phyloP scores from a whole-genome alignment of 2,329 filamentous ascomycete species.

The Xylariaceae sp. region DNA sequence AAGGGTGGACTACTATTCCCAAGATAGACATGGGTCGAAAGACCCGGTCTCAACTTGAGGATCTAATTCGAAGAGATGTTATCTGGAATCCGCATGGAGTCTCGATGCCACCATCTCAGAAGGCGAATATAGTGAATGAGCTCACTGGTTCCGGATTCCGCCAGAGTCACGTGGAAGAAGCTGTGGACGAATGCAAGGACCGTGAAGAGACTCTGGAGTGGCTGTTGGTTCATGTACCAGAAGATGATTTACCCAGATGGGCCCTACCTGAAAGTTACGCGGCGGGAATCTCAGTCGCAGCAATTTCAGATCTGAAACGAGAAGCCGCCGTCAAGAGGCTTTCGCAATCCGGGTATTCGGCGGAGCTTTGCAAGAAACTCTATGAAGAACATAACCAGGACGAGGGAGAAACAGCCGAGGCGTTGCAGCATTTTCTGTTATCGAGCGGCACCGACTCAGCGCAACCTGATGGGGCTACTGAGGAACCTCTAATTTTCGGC shows the following conservation, averaged over 20 bases:
- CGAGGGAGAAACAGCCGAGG: slow-evolving; percentile 72
- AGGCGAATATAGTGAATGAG: slow-evolving; percentile 63
- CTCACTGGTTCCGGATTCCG: slow-evolving; percentile 79
- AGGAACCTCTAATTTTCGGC: slow-evolving; percentile 45
- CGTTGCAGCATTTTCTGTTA: slow-evolving; percentile 68
- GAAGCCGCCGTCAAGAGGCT: slow-evolving; percentile 82
- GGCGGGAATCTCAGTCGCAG: slow-evolving; percentile 81
- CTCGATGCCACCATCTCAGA: slow-evolving; percentile 55
- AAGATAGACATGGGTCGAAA: slow-evolving; percentile 90
- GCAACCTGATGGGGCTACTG: slow-evolving; percentile 33
- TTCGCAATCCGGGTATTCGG: slow-evolving; percentile 75
- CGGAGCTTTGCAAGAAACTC: slow-evolving; percentile 75
- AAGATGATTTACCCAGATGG: slow-evolving; percentile 93
- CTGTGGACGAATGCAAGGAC: slow-evolving; percentile 81
- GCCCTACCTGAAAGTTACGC: slow-evolving; percentile 87
- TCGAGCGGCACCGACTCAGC: slow-evolving; percentile 39
- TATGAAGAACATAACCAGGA: slow-evolving; percentile 67
- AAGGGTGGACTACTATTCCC: slow-evolving; percentile 77
- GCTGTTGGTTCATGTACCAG: slow-evolving; percentile 93
- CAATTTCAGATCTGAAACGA: slow-evolving; percentile 67
- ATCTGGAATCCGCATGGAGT: slow-evolving; percentile 84
- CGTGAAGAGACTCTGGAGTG: slow-evolving; percentile 91
- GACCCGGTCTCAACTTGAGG: slow-evolving; percentile 74
- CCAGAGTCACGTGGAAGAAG: slow-evolving; percentile 84
- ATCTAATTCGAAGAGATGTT: slow-evolving; percentile 69